Conservation (phyloP, 768 basidiomycete species). For the Mycena galericulata region DNA sequence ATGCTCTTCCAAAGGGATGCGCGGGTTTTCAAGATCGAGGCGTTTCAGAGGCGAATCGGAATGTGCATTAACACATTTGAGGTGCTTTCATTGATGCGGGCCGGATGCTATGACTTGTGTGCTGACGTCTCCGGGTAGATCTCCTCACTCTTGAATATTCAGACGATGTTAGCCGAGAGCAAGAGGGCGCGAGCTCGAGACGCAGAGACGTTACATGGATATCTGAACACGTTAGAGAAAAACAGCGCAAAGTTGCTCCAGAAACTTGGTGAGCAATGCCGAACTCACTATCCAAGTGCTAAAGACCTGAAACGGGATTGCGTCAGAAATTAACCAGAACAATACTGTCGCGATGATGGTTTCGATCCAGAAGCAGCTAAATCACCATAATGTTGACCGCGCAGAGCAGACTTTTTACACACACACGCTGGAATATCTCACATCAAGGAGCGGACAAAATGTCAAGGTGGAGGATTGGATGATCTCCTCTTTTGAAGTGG, state of each 20-base stretch:
- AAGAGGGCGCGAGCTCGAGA: background rate
- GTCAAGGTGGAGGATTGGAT: slow-evolving; percentile 19
- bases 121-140: background rate
- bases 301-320: background rate
- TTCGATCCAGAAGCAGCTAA: background rate
- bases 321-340: slow-evolving; percentile 19
- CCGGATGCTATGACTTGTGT: no score
- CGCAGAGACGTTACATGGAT: background rate
- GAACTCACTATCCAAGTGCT: background rate
- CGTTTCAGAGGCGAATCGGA: background rate
- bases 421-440: slow-evolving; percentile 16
- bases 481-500: slow-evolving; percentile 22
- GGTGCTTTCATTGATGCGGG: background rate
- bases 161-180: background rate
- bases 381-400: background rate
- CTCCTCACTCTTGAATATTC: background rate
- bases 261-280: background rate
- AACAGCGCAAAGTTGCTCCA: background rate
- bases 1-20: background rate
- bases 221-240: background rate
- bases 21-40: background rate
- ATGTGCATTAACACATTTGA: background rate
- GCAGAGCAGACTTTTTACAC: slow-evolving; percentile 3
- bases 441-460: background rate
- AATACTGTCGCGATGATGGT: slow-evolving; percentile 3